Conservation (phyloP, 2,329 filamentous ascomycete genomes). For the Aspergillus intermedius region DNA sequence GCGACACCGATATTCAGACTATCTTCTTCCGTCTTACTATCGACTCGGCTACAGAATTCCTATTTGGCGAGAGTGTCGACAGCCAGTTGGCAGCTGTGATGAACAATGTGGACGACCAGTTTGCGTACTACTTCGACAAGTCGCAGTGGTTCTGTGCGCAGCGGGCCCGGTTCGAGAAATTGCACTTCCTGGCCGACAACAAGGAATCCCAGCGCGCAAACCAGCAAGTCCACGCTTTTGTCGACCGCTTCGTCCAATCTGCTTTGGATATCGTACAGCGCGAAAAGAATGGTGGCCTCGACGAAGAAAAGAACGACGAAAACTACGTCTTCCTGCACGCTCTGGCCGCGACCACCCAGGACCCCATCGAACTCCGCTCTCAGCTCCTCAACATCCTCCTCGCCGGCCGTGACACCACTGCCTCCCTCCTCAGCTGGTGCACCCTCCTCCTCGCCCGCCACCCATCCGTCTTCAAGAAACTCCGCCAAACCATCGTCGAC, state of each 20-base stretch:
- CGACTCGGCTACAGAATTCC: conserved; percentile 79
- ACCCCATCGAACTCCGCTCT: conserved; percentile 42
- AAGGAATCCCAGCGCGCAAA: conserved; percentile 10
- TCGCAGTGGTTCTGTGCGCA: conserved; percentile 26
- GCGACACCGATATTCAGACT: conserved; percentile 63
- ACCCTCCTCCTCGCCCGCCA: conserved; percentile 17
- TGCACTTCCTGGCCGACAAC: conserved; percentile 17
- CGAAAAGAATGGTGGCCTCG: background rate
- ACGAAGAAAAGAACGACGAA: conserved; percentile 17
- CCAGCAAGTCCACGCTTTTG: conserved; percentile 13
- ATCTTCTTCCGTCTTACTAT: conserved; percentile 81
- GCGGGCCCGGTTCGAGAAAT: conserved; percentile 15
- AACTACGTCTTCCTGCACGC: conserved; percentile 47
- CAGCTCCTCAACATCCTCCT: conserved; percentile 48
- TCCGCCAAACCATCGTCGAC: conserved; percentile 11
- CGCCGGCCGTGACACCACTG: conserved; percentile 51
- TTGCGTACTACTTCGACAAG: conserved; percentile 31
- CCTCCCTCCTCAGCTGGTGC: conserved; percentile 37
- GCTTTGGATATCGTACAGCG: background rate
- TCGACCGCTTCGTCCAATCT: conserved; percentile 14
- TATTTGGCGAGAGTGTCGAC: conserved; percentile 69
- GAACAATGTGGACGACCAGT: conserved; percentile 40
- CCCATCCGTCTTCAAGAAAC: conserved; percentile 10
- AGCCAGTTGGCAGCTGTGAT: conserved; percentile 38
- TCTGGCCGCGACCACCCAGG: conserved; percentile 40